Base-by-base conservation (phyloP, 148 eudicot genomes). In the Tetragonia tetragonoides region DNA sequence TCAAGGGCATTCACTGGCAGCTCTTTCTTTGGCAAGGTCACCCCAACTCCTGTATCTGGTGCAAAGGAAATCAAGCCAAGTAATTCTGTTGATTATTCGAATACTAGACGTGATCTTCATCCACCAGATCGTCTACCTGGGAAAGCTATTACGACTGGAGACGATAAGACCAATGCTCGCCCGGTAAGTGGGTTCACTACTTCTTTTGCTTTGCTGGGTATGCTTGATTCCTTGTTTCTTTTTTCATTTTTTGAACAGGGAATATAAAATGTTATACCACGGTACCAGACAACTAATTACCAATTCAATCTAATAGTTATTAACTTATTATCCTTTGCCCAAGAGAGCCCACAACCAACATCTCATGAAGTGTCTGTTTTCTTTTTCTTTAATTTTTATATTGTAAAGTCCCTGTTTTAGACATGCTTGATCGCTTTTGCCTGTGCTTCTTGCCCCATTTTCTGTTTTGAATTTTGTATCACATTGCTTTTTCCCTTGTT, bases 1-100 rank as follows among this genome's bases (percentile, higher is more conserved):
- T 95, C 96, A 14, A 91, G 89, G 85, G 97, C 96, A 85, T 84
- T 94, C 70, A 84, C 91, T 85, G 91, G 96, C 73, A 83, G 90
- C 81, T 84, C 88, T 78, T 93, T 93, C 78, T 95, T 93, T 83
- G 91, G 97, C 57, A 91, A 87, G 83, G 87, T 85, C 75, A 68
- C 87, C 54, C 85, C 81, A 71, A 77, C 71, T 77, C 76, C 85
- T 82, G 64, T 84, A 61, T 78, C 81, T 75, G 67, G 82, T 82
- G 80, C 90, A 39, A 91, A 96, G 83, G 99, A 91, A 76, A 76
- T 81, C 80, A 95, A 86, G 85, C 76, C 87, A 78, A 83, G 77
- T 82, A 78, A 68, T 75, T 78, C 86, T 72, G 82, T 76, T 10
- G 93, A 88, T 78, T 81, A 77, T 79, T 78, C 89, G 73, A 86